Base-by-base conservation (phyloP, 768 basidiomycete genomes). In the Boletus pseudopeckii region DNA sequence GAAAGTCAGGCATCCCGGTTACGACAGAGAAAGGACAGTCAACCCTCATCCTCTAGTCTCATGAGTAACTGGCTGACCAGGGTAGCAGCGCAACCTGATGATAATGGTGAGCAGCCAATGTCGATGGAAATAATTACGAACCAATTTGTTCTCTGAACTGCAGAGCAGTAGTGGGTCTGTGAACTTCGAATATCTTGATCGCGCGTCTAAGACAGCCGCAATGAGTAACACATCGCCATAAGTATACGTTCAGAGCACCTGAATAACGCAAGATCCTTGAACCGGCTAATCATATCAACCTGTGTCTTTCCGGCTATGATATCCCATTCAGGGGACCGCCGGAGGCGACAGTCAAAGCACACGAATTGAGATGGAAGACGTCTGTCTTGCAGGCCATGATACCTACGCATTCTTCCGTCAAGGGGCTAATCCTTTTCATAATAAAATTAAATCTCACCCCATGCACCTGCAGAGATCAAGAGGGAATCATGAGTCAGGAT, bases 331-430 rank as follows among this genome's bases (percentile, higher is more conserved):
- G 77, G 69, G 59, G 88, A 87, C 13, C 76, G 78, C 45, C 76
- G 80, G 43, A 88, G 75, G 33, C 88, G 84, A 67, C 90, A 92
- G 59, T 88, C 84, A 68, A 91, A 86, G 70, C 90, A 92, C 28
- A 78, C 63, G 57, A 89, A 91, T 53, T 75, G 72, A 0, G 66
- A 50, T 2, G 87, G 88, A 40, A 91, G 72, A 13, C 83, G 79
- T 24, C 64, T 57, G 58, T 90, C 89, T 22, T 76, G 64, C 4
- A 67, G 68, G 6, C 80, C 79, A 61, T 91, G 86, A 67, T 80
- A 92, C 28, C 87, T 88, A 54, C 7, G 39, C 18, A 4, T 20
- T 28, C 17, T 28, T 55, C 15, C 39, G 44, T 48, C 28, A 24
- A 40, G 20, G 22, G 26, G 2, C 3, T 11, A 24, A n/a, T 37